phyloP scores from a whole-genome alignment of 257 asterid species.

The Paraleonurus japonicus region DNA sequence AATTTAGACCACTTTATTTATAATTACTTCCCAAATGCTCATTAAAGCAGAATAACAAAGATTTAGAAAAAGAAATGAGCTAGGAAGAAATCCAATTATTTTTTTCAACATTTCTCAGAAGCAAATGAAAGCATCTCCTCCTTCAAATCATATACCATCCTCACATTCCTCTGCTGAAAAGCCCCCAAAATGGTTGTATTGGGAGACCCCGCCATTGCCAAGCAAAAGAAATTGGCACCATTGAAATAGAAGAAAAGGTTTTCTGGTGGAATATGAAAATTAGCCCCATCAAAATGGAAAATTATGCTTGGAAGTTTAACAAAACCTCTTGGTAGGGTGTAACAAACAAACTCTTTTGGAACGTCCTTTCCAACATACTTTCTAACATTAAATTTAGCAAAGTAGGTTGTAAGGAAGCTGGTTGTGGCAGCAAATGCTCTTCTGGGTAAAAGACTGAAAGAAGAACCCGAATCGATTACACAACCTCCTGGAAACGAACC shows the following conservation, averaged over 20 bases:
- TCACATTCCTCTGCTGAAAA: constrained; percentile 34
- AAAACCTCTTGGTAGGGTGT: neutral
- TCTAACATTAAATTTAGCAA: constrained; percentile 13
- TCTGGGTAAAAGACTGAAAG: constrained; percentile 10
- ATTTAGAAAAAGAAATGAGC: no score
- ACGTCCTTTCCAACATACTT: neutral
- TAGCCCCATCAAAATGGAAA: constrained; percentile 30
- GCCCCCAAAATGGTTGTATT: constrained; percentile 27
- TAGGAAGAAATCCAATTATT: neutral
- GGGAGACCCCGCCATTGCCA: constrained; percentile 7
- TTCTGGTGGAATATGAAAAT: constrained; percentile 18
- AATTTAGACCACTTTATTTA: no score
- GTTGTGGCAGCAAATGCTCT: neutral
- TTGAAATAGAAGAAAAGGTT: constrained; percentile 3
- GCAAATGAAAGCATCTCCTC: constrained; percentile 32
- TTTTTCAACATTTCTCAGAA: constrained; percentile 28
- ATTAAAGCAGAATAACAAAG: no score
- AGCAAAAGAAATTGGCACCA: neutral
- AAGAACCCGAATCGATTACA: constrained; percentile 29
- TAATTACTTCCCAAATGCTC: no score
- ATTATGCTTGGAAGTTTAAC: constrained; percentile 22
- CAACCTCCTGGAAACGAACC: constrained; percentile 27
- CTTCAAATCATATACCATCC: constrained; percentile 31
- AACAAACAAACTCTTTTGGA: constrained; percentile 10
- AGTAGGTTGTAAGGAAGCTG: neutral